phyloP scores from a whole-genome alignment of 1,284 basidiomycete genomes.

The Anthracocystis panici-leucophaei region DNA sequence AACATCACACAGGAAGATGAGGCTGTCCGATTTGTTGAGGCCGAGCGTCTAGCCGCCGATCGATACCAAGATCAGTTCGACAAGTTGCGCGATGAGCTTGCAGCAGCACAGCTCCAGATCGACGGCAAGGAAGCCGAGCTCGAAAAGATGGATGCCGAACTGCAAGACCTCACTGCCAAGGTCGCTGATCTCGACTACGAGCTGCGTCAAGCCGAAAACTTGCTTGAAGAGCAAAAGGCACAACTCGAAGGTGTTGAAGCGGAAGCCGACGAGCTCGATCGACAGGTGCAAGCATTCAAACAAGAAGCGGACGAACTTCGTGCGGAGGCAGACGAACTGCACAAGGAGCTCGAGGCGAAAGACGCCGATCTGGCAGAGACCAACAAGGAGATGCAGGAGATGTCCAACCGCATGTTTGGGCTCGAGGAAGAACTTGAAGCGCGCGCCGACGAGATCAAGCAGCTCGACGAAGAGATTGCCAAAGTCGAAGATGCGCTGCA shows the following conservation, averaged over 20 bases:
- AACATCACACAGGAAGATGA: constrained; percentile 55
- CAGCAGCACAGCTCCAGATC: constrained; percentile 60
- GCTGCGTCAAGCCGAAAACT: constrained; percentile 47
- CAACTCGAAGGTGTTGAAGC: constrained; percentile 71
- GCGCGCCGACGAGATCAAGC: constrained; percentile 72
- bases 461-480: constrained; percentile 73
- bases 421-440: constrained; percentile 56
- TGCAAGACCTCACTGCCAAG: constrained; percentile 48
- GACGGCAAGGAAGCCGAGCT: constrained; percentile 61
- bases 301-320: constrained; percentile 65
- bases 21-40: constrained; percentile 37
- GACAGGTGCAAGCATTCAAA: constrained; percentile 47
- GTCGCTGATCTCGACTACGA: constrained; percentile 60
- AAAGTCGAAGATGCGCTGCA: constrained; percentile 79
- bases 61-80: constrained; percentile 54
- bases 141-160: constrained; percentile 58
- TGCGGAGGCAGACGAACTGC: constrained; percentile 49
- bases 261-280: constrained; percentile 51
- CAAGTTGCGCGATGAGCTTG: constrained; percentile 60
- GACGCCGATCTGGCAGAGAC: constrained; percentile 71
- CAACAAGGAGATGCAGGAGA: constrained; percentile 76
- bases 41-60: constrained; percentile 44
- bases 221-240: constrained; percentile 69
- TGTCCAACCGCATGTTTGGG: constrained; percentile 48
- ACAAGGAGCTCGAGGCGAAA: constrained; percentile 48